Base-by-base conservation (phyloP, 768 basidiomycete genomes). In the Boletus rubescentipes region DNA sequence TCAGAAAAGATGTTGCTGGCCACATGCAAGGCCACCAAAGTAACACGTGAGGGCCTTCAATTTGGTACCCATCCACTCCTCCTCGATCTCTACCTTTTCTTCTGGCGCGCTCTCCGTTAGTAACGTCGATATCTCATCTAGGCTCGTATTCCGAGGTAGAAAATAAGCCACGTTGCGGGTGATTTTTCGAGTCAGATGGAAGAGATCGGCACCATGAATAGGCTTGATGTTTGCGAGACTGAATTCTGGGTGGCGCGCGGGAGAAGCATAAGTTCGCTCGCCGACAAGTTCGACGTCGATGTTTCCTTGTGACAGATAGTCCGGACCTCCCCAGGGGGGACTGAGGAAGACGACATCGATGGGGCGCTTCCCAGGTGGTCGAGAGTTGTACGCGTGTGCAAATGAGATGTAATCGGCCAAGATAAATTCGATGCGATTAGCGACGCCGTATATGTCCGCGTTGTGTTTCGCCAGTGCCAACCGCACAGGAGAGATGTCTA, bases 21-120 rank as follows among this genome's bases (percentile, higher is more conserved):
- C 88, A 21, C 70, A 68, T 9, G 73, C 89, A 39, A 98, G 73
- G 12, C 92, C 92, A 8, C 96, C 96, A 71, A 87, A 97, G 69
- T 97, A 96, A 67, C 91, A 94, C 1, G 93, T 97, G 48, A 98
- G 72, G 0, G 95, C 96, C 66, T 98, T 98, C 40, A 98, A 72
- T 75, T 96, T 96, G 10, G 77, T 77, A 3, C 93, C 88, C 87
- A 92, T 96, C 94, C 93, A 98, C 68, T 92, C 92, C 71, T 98
- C 96, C 67, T 98, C 94, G 8, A 98, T 80, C 70, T 98, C 96
- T 10, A 96, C 79, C 69, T 70, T 76, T 69, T 93, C 91, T 36
- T 45, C 47, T 18, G 38, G 18, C 9, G 26, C 37, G 1, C 18
- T 11, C 32, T 30, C 40, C 18, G 67, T 64, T 23, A 82, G 66